phyloP scores from a whole-genome alignment of 2,329 filamentous ascomycete species.

The Scytalidium lignicola region DNA sequence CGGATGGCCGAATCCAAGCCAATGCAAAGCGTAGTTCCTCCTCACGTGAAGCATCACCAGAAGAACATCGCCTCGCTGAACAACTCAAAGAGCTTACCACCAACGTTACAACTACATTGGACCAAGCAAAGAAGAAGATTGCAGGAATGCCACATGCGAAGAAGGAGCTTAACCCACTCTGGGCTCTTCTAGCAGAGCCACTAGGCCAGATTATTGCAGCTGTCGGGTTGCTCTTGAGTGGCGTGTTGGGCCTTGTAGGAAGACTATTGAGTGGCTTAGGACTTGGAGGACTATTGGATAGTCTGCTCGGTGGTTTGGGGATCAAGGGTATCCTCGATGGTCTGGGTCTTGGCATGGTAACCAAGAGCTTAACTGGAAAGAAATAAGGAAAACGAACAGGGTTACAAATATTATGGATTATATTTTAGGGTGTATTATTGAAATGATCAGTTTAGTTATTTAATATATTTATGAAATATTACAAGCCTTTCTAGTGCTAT shows the following conservation, averaged over 20 bases:
- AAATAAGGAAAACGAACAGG: too few species aligned
- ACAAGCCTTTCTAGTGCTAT: too few species aligned
- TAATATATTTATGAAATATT: too few species aligned
- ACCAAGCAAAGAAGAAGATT: constrained; percentile 83
- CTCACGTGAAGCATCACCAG: constrained; percentile 69
- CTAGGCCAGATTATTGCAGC: constrained; percentile 89
- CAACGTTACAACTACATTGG: constrained; percentile 75
- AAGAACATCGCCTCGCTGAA: constrained; percentile 82
- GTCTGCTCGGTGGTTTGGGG: constrained; percentile 70
- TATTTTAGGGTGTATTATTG: too few species aligned
- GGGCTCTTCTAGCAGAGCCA: constrained; percentile 73
- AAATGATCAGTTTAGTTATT: too few species aligned
- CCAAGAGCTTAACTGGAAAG: constrained; percentile 39
- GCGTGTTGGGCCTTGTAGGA: constrained; percentile 81
- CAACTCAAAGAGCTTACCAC: constrained; percentile 80
- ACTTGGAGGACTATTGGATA: constrained; percentile 74
- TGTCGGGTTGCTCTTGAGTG: constrained; percentile 75
- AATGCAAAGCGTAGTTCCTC: constrained; percentile 79
- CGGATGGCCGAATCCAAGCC: constrained; percentile 77
- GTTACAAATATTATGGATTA: too few species aligned
- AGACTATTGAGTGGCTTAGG: constrained; percentile 70
- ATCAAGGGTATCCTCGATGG: constrained; percentile 70
- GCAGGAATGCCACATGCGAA: constrained; percentile 90
- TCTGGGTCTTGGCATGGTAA: constrained; percentile 56
- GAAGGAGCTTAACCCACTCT: constrained; percentile 90